phyloP scores from a whole-genome alignment of 768 basidiomycete genomes.

The Tephrocybe sp. region DNA sequence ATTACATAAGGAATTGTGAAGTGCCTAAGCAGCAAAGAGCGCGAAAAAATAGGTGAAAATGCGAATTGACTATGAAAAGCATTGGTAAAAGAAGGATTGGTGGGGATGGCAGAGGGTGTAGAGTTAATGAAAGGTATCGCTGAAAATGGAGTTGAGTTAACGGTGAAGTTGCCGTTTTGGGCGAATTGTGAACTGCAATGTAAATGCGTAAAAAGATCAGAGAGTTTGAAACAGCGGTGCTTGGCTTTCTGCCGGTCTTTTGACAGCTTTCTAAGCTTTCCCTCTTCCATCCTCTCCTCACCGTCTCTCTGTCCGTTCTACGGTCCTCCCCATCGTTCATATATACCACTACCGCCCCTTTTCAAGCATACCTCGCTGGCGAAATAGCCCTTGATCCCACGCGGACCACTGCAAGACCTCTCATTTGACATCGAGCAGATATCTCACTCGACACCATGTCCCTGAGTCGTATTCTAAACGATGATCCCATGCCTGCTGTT shows the following conservation, averaged over 20 bases:
- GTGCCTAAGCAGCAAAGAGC: neutral
- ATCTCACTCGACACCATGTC: conserved; percentile 50
- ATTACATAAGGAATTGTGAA: conserved; percentile 17
- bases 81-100: conserved; percentile 21
- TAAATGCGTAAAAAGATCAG: conserved; percentile 32
- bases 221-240: conserved; percentile 30
- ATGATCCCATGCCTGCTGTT: conserved; percentile 53
- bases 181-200: conserved; percentile 29
- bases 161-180: conserved; percentile 22
- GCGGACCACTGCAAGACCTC: conserved; percentile 23
- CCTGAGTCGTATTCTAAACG: conserved; percentile 77
- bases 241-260: conserved; percentile 22
- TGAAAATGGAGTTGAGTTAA: conserved; percentile 9
- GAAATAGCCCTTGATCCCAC: conserved; percentile 31
- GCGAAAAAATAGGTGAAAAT: conserved; percentile 11
- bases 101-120: conserved; percentile 1
- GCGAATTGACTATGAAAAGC: conserved; percentile 17
- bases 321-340: conserved; percentile 13
- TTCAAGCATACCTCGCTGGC: conserved; percentile 7
- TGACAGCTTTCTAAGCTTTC: conserved; percentile 22
- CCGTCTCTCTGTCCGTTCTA: conserved; percentile 11
- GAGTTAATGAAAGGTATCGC: conserved; percentile 1
- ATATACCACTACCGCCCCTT: conserved; percentile 13
- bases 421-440: neutral
- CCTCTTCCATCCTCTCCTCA: conserved; percentile 18